Conservation (phyloP, 495 filamentous ascomycete species). For the Podospora sp. region DNA sequence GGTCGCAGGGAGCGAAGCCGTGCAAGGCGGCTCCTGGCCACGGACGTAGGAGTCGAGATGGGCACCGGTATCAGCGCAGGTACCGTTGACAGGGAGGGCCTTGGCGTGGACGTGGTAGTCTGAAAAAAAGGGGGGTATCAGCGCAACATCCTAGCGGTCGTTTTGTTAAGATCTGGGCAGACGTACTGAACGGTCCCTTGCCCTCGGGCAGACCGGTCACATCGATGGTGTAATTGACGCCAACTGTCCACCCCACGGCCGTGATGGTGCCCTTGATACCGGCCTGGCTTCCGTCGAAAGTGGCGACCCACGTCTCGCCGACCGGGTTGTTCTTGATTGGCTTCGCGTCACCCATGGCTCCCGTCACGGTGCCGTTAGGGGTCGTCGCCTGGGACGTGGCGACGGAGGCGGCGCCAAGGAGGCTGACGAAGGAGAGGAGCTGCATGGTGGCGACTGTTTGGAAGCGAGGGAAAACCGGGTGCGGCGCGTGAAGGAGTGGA, state of each 20-base stretch:
- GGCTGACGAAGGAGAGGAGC: conserved; percentile 38
- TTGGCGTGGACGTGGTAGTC: conserved; percentile 79
- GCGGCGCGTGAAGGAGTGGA: not conserved
- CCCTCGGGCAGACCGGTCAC: conserved; percentile 63
- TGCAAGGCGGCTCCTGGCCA: conserved; percentile 65
- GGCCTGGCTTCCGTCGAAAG: conserved; percentile 40
- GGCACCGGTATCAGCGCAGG: conserved; percentile 68
- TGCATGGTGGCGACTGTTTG: conserved; percentile 40
- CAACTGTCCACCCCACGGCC: conserved; percentile 54
- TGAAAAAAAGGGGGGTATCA: conserved; percentile 38
- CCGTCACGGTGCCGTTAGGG: conserved; percentile 37
- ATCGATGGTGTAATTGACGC: conserved; percentile 62
- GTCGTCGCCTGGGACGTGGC: conserved; percentile 41
- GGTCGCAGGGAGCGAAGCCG: conserved; percentile 59
- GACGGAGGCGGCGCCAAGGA: conserved; percentile 46
- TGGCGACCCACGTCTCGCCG: conserved; percentile 58
- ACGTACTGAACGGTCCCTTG: conserved; percentile 71
- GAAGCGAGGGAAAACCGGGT: not conserved
- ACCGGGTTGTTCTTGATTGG: conserved; percentile 60
- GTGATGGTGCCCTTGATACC: conserved; percentile 62
- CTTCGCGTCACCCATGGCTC: conserved; percentile 57
- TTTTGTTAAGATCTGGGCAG: conserved; percentile 13
- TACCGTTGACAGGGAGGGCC: conserved; percentile 70
- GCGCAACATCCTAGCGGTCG: conserved; percentile 4
- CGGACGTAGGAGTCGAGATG: conserved; percentile 61